phyloP scores from a whole-genome alignment of 1,139 yeast genomes.

The Suzukiozyma palmioleophila region DNA sequence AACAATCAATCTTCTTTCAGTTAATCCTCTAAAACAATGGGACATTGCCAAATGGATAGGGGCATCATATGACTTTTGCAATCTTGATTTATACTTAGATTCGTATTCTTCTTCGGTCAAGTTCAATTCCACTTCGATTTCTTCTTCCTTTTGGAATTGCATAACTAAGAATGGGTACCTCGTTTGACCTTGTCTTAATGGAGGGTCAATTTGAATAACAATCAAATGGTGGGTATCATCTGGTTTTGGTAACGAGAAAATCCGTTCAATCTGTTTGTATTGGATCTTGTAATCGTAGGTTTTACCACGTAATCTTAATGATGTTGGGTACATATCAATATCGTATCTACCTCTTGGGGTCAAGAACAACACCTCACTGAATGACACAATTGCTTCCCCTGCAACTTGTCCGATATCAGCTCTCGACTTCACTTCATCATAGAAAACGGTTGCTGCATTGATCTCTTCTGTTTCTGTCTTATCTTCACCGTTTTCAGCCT shows the following conservation, averaged over 20 bases:
- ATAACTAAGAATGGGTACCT: slow-evolving; percentile 88
- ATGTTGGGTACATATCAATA: slow-evolving; percentile 85
- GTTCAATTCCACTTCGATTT: slow-evolving; percentile 85
- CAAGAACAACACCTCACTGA: slow-evolving; percentile 84
- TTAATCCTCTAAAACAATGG: slow-evolving; percentile 84
- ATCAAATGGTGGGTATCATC: slow-evolving; percentile 89
- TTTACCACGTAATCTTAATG: slow-evolving; percentile 91
- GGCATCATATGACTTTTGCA: slow-evolving; percentile 75
- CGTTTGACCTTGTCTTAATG: slow-evolving; percentile 87
- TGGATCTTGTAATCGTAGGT: slow-evolving; percentile 96
- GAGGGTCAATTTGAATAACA: slow-evolving; percentile 91
- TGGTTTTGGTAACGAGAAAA: slow-evolving; percentile 88
- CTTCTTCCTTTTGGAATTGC: slow-evolving; percentile 88
- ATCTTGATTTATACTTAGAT: slow-evolving; percentile 68
- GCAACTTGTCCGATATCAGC: slow-evolving; percentile 97
- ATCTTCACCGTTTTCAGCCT: slow-evolving; percentile 33
- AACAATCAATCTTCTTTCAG: slow-evolving; percentile 78
- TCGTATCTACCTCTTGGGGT: slow-evolving; percentile 99
- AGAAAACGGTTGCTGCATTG: slow-evolving; percentile 78
- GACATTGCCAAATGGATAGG: slow-evolving; percentile 83
- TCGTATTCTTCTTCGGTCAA: slow-evolving; percentile 80
- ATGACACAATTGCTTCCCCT: slow-evolving; percentile 95
- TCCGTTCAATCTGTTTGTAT: slow-evolving; percentile 83
- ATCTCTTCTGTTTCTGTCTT: slow-evolving; percentile 52
- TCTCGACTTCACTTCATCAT: slow-evolving; percentile 85